phyloP scores from a whole-genome alignment of 192 early-diverging fungal genomes.

The Coemansia sp. region DNA sequence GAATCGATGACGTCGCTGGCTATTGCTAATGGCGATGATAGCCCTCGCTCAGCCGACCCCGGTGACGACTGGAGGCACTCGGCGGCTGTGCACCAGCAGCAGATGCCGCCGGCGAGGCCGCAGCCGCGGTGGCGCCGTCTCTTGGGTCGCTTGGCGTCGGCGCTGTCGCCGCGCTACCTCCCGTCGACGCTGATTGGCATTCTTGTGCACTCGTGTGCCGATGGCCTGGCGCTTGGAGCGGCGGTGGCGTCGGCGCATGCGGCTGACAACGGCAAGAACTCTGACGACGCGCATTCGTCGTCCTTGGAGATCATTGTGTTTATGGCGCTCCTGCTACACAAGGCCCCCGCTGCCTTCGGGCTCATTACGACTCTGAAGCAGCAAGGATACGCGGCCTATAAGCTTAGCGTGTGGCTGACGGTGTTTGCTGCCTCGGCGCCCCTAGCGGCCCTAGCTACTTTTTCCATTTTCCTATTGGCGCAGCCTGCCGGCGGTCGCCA shows the following conservation, averaged over 20 bases:
- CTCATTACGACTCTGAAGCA: constrained; percentile 82
- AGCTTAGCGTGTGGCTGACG: constrained; percentile 71
- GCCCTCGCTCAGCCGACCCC: background rate
- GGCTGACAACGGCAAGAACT: constrained; percentile 1
- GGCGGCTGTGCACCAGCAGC: background rate
- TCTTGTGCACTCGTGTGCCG: constrained; percentile 93
- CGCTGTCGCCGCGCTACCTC: constrained; percentile 41
- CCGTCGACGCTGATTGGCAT: constrained; percentile 83
- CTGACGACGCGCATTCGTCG: constrained; percentile 54
- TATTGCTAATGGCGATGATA: constrained; percentile 17
- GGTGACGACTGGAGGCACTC: constrained; percentile 5
- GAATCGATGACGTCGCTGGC: constrained; percentile 12
- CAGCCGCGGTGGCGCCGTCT: constrained; percentile 38
- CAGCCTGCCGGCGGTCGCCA: constrained; percentile 1
- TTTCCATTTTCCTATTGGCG: constrained; percentile 25
- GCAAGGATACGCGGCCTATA: constrained; percentile 63
- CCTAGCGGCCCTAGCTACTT: constrained; percentile 67
- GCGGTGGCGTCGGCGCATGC: constrained; percentile 61
- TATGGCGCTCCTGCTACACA: constrained; percentile 93
- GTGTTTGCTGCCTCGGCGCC: constrained; percentile 86
- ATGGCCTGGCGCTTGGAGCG: constrained; percentile 92
- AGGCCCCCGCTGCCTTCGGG: constrained; percentile 91
- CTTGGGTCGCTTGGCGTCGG: constrained; percentile 10
- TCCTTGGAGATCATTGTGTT: constrained; percentile 74
- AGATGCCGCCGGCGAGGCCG: background rate